Conservation (phyloP, 2,329 filamentous ascomycete species). For the Cylindrodendrum hubeiense region DNA sequence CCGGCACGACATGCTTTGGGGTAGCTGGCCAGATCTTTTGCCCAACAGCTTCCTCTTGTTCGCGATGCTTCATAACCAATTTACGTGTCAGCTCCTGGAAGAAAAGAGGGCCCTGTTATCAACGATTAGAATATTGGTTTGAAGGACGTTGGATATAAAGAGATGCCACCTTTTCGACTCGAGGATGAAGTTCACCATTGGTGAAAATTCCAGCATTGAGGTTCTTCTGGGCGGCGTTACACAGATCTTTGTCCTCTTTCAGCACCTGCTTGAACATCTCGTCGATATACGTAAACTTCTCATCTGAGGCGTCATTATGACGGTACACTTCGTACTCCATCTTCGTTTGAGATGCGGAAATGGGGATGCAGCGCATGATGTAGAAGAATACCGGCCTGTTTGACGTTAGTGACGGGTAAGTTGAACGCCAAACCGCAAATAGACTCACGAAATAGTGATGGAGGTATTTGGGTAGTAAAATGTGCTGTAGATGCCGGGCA, state of each 20-base stretch:
- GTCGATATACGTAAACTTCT: conserved; percentile 66
- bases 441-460: conserved; percentile 60
- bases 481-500: conserved; percentile 51
- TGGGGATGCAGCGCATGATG: conserved; percentile 71
- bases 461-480: conserved; percentile 64
- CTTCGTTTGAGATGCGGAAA: conserved; percentile 30
- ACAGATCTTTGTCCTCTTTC: conserved; percentile 73
- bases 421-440: fast-evolving
- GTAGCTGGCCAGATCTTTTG: conserved; percentile 64
- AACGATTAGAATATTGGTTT: too few species aligned
- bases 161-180: conserved; percentile 58
- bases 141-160: too few species aligned
- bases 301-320: conserved; percentile 67
- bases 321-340: conserved; percentile 62
- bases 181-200: conserved; percentile 72
- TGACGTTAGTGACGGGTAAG: background rate
- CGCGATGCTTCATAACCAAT: conserved; percentile 58
- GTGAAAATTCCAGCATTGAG: conserved; percentile 71
- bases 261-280: conserved; percentile 72
- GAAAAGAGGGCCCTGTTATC: conserved; percentile 61
- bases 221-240: conserved; percentile 69
- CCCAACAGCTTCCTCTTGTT: conserved; percentile 57
- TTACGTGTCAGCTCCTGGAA: conserved; percentile 65
- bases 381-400: conserved; percentile 62
- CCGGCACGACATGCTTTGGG: conserved; percentile 43